A percentile compares a stretch with the other conserved stretches of the same genome.
These are phyloP conservation scores for Tripterygium wilfordii DNA, from an alignment of 177 flowering plant species.

Conservation along the genomic window DNA sequence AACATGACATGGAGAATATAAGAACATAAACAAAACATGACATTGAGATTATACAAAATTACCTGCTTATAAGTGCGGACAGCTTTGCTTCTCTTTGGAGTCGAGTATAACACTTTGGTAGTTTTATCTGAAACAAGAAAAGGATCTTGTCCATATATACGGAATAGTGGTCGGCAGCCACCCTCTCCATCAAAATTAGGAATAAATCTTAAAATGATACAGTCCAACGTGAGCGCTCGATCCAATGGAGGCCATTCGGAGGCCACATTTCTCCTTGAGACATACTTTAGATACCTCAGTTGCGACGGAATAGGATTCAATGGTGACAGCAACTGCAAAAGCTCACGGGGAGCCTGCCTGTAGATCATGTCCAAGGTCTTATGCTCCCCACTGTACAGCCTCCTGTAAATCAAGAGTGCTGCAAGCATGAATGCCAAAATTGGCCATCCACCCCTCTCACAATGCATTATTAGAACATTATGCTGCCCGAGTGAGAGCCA, in stretches of 20 bases:
- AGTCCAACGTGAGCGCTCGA: conserved; percentile 86
- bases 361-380: conserved; percentile 86
- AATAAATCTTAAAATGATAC: conserved; percentile 82
- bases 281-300: conserved; percentile 90
- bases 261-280: conserved; percentile 82
- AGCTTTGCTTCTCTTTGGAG: conserved; percentile 73
- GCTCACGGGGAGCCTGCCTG: conserved; percentile 92
- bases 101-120: conserved; percentile 80
- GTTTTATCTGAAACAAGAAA: conserved; percentile 46
- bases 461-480: conserved; percentile 76
- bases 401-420: conserved; percentile 74
- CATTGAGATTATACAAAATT: conserved; percentile 1
- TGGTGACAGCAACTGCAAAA: conserved; percentile 81
- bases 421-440: conserved; percentile 84
- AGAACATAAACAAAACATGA: not conserved
- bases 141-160: conserved; percentile 84
- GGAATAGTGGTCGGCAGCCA: conserved; percentile 89
- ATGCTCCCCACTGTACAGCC: conserved; percentile 73
- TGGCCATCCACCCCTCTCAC: conserved; percentile 99
- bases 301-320: conserved; percentile 93
- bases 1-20: no score
- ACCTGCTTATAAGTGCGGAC: conserved; percentile 40
- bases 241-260: conserved; percentile 97
- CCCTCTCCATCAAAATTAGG: conserved; percentile 76
- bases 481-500: conserved; percentile 76